phyloP scores from a whole-genome alignment of 2,329 filamentous ascomycete genomes.

The Anisogramma anomala region DNA sequence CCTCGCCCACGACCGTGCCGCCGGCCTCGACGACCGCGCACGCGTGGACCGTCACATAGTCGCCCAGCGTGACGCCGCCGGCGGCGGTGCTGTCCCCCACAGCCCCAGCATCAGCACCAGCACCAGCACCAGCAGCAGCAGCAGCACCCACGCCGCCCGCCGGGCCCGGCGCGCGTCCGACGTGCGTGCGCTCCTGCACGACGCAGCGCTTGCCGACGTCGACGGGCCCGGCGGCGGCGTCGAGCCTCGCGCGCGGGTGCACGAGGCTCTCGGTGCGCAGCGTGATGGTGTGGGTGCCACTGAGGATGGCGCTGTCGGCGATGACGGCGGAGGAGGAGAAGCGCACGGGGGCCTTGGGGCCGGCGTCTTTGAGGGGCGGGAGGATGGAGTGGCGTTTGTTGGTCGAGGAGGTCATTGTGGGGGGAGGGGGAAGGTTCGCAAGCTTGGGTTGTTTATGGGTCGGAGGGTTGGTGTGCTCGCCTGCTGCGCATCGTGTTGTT shows the following conservation, averaged over 20 bases:
- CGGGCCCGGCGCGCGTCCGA: constrained; percentile 35
- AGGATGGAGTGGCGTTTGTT: constrained; percentile 46
- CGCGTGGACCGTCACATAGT: constrained; percentile 52
- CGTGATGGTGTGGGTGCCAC: constrained; percentile 65
- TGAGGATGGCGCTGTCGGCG: constrained; percentile 50
- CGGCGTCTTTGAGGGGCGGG: constrained; percentile 39
- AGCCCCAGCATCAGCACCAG: constrained; percentile 10
- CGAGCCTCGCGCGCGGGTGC: constrained; percentile 74
- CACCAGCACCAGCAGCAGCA: constrained; percentile 16
- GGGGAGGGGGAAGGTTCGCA: neutral
- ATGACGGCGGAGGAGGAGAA: constrained; percentile 50
- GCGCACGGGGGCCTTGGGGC: constrained; percentile 49
- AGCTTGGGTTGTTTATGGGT: neutral
- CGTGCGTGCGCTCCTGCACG: constrained; percentile 56
- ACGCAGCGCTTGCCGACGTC: constrained; percentile 73
- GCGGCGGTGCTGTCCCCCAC: constrained; percentile 14
- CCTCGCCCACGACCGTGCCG: constrained; percentile 49
- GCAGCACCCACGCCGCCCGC: constrained; percentile 12
- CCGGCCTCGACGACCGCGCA: constrained; percentile 50
- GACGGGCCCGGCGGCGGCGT: constrained; percentile 67
- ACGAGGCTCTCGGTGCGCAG: constrained; percentile 68
- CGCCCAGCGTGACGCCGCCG: constrained; percentile 44
- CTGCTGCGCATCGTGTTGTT: too few relatives aligned
- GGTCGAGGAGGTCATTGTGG: constrained; percentile 30
- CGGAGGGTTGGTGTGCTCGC: too few relatives aligned